Evolutionary conservation across 495 filamentous ascomycete genomes (phyloP), one percentile per base, ranked within the genome.

Genomic region (Corynascus novoguineensis): DNA sequence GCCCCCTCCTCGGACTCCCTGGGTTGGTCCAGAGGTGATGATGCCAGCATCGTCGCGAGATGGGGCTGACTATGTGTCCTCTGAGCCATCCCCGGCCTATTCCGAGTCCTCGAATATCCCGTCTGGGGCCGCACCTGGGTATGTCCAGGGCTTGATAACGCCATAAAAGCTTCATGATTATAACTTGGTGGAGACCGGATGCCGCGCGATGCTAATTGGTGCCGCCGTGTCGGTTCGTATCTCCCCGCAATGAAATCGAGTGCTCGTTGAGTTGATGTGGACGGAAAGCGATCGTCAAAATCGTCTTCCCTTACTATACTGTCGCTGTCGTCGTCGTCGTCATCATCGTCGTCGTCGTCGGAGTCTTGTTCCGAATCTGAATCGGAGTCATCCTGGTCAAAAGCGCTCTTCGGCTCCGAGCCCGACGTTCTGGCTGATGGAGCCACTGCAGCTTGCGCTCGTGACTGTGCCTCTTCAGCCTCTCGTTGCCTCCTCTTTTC

Each of bases 201-300:
- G 12, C 54, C 37, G 29, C 60, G 62, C 12, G 60, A 50, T 15
- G 61, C 42, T 32, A 48, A 54, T 59, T 55, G 52, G 4, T 31
- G 50, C 12, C 50, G 56, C 7, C 32, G 50, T 10, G 57, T 44
- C n/a, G 59, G 35, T 12, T 60, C 66, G 31, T 71, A 64, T 14
- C 76, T 72, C 25, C 73, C 74, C 10, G 79, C 62, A 12, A 81
- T 79, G 60, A 74, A 81, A 12, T 76, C 66, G n/a, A 80, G 63
- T 5, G 80, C 76, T 45, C 66, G 70, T 31, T 74, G 72, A 14
- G 78, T 69, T 51, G 58, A 27, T 5, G 58, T 41, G 6, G 48
- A 24, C 1, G 60, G 50, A 54, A 74, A 67, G 22, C 64, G 45
- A 61, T 74, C 60, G 12, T 65, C 60, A 6, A 53, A 15, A 17